Evolutionary conservation across 768 basidiomycete genomes (phyloP), one percentile per base, ranked within the genome.

Genomic region (Rhodosporidiobolus odoratus): DNA sequence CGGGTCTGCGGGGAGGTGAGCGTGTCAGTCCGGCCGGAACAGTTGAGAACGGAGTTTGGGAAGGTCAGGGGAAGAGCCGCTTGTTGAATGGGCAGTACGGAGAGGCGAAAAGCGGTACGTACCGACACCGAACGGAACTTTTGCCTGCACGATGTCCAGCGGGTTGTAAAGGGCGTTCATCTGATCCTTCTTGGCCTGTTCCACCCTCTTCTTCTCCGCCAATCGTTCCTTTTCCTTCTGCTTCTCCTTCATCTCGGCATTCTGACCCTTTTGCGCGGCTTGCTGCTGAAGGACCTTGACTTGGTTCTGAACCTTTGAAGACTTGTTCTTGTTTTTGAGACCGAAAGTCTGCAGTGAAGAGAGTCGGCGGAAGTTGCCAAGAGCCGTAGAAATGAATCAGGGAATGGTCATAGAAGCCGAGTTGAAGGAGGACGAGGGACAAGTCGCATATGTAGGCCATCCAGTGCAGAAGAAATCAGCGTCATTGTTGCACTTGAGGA

Each of bases 231-330:
- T 91, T 79, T 82, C 84, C 60, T 87, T 84, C 78, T 92, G 90
- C 81, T 90, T 91, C 78, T 89, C 91, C 25, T 91, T 90, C 0
- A 82, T 76, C 40, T 86, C 91, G 65, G 85, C 86, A 40, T 89
- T 93, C 80, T 94, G 94, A 47, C 93, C 93, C 0, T 88, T 79
- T 75, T 82, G 75, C 5, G 88, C 81, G 52, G 87, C 84, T 79
- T 94, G 90, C 70, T 88, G 84, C 81, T 96, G 87, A 58, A 98
- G 86, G 56, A 84, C 83, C 59, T 87, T 86, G 30, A 95, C 88
- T 73, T 91, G 85, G 75, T 89, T 86, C 83, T 97, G 89, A 35
- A 94, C 94, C 80, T 89, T 96, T 76, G 91, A 81, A 4, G 92
- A 94, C 82, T 92, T 93, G 79, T 92, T 93, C 91, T 93, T 94